Evolutionary conservation across 2,329 filamentous ascomycete species (phyloP).

Genomic region (Allantophomopsis cytisporea): DNA sequence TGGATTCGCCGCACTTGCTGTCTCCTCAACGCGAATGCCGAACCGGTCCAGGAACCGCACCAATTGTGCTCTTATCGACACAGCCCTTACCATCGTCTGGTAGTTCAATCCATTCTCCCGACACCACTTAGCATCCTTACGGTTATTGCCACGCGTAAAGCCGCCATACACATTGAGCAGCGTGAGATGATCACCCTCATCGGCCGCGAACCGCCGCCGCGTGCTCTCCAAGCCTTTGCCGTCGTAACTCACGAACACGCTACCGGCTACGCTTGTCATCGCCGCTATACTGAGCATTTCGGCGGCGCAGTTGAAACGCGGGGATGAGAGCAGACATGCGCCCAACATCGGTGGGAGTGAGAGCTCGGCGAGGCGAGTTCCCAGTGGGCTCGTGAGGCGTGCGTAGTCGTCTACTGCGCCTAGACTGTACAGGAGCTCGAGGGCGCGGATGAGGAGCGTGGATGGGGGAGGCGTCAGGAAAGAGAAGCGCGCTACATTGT

Average conservation of each 20-base stretch:
- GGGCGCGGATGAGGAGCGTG: conserved; percentile 69
- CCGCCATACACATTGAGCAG: conserved; percentile 87
- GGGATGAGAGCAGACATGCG: conserved; percentile 67
- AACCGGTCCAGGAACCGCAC: conserved; percentile 80
- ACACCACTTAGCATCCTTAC: conserved; percentile 77
- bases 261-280: conserved; percentile 79
- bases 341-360: conserved; percentile 94
- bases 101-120: conserved; percentile 79
- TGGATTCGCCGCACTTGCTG: conserved; percentile 23
- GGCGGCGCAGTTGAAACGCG: conserved; percentile 62
- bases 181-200: conserved; percentile 89
- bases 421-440: conserved; percentile 78
- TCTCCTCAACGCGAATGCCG: conserved; percentile 56
- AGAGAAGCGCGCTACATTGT: conserved; percentile 84
- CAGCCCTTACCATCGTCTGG: conserved; percentile 67
- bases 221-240: conserved; percentile 62
- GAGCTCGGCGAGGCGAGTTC: conserved; percentile 81
- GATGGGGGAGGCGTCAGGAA: conserved; percentile 80
- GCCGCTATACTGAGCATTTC: conserved; percentile 88
- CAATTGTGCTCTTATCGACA: conserved; percentile 77
- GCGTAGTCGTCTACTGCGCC: conserved; percentile 82
- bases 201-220: conserved; percentile 72
- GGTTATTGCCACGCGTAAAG: conserved; percentile 57
- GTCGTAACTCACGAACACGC: conserved; percentile 71
- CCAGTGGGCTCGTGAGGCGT: conserved; percentile 80